Percentiles rank a stretch among this genome's conserved stretches.
Conservation (phyloP, 768 basidiomycete genomes). For the Kwoniella sp. region DNA sequence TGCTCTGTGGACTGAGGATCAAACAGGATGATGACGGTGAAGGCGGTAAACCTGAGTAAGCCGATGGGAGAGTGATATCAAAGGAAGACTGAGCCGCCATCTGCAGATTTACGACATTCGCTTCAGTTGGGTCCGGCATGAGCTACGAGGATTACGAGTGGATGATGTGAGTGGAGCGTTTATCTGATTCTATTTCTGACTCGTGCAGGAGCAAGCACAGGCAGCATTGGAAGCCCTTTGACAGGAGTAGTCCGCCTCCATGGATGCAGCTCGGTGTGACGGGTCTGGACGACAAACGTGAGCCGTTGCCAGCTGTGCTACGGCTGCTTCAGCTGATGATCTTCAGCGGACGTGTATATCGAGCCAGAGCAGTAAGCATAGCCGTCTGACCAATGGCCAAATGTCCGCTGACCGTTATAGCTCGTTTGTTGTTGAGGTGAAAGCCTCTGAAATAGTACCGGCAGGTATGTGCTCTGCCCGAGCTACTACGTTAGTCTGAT, state of each 20-base stretch:
- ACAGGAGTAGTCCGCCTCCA: constrained; percentile 65
- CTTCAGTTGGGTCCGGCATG: constrained; percentile 84
- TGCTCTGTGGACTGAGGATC: constrained; percentile 84
- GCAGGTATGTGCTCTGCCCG: constrained; percentile 56
- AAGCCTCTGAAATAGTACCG: constrained; percentile 82
- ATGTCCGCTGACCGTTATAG: constrained; percentile 51
- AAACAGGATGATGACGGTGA: constrained; percentile 58
- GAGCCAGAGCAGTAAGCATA: constrained; percentile 73
- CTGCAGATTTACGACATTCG: constrained; percentile 75
- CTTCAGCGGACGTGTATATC: constrained; percentile 83
- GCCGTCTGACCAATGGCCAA: not conserved
- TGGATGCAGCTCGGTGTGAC: constrained; percentile 54
- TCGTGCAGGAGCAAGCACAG: constrained; percentile 58
- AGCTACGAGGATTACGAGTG: constrained; percentile 79
- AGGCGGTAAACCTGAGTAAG: constrained; percentile 63
- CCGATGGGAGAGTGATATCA: not conserved
- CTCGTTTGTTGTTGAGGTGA: constrained; percentile 88
- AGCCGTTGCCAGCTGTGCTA: not conserved
- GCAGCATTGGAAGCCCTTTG: constrained; percentile 68
- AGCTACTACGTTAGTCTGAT: too few relatives aligned
- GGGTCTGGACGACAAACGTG: constrained; percentile 49
- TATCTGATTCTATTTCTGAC: not conserved
- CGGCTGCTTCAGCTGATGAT: constrained; percentile 59
- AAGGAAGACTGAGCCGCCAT: not conserved
- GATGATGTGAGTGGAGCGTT: constrained; percentile 54